Base-by-base conservation (phyloP, 768 basidiomycete genomes). In the Phlebiopsis gigantea region DNA sequence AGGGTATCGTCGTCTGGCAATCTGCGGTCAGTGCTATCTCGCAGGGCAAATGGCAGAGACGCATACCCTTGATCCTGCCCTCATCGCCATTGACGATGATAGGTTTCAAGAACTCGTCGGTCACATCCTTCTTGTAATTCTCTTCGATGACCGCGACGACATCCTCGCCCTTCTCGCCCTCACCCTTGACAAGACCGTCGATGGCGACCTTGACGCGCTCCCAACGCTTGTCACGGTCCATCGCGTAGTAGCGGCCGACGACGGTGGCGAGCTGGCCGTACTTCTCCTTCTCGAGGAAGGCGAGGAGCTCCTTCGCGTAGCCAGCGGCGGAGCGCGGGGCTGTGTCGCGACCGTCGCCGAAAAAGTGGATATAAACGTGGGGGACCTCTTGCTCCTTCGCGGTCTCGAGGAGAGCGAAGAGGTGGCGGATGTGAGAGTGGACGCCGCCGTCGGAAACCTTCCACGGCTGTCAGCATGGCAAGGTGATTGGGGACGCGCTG, bases 161-260 rank as follows among this genome's bases (percentile, higher is more conserved):
- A 22, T 82, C 83, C 6, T 81, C 77, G 26, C 71, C 71, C 9
- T 82, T 82, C 48, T 83, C 85, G 5, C 83, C 82, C 57, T 73
- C 75, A 6, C 93, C 93, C 41, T 81, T 77, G 5, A 93, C 80
- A 44, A 98, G 79, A 2, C 85, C 90, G 39, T 96, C 93, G 0
- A 95, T 79, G 4, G 94, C 94, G 59, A 92, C 77, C 78, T 93
- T 92, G 68, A 98, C 71, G 31, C 94, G 80, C 69, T 98, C 94
- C 94, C 94, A 98, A 46, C 94, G 84, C 79, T 95, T 95, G 71
- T 96, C 93, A 39, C 93, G 84, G 73, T 96, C 94, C 93, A 96
- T 96, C 29, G 93, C 94, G 63, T 95, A 98, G 78, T 98, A 98
- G 52, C 95, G 74, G 5, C 93, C 94, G 42, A 94, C 75, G 49